Evolutionary conservation across 2,329 filamentous ascomycete genomes (phyloP).

Genomic region (Drechmeria coniospora): DNA sequence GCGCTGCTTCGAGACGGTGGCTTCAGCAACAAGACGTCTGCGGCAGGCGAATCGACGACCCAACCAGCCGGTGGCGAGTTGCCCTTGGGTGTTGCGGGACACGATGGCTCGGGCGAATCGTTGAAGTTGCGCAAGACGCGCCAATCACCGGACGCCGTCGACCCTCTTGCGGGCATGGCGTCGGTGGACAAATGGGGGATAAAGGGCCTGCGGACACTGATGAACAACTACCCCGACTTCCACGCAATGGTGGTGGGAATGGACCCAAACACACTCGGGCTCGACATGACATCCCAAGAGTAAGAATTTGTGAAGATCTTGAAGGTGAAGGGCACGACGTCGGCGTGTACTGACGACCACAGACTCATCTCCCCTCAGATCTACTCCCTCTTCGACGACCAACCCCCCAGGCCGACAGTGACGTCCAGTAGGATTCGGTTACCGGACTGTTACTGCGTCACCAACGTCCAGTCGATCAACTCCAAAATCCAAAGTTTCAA

Average conservation of each 20-base stretch:
- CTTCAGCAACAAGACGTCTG: constrained; percentile 16
- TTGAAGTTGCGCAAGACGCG: constrained; percentile 26
- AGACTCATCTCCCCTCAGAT: constrained; percentile 43
- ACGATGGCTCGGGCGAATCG: constrained; percentile 23
- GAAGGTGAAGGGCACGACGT: neutral
- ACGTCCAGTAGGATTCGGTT: constrained; percentile 35
- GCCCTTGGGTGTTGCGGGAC: constrained; percentile 31
- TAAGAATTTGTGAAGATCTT: constrained; percentile 21
- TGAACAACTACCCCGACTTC: constrained; percentile 49
- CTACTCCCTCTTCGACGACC: constrained; percentile 45
- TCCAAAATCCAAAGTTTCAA: constrained; percentile 52
- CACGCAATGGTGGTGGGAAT: constrained; percentile 44
- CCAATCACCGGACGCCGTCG: constrained; percentile 27
- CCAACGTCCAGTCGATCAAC: constrained; percentile 49
- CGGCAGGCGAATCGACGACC: constrained; percentile 17
- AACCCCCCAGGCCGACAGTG: constrained; percentile 40
- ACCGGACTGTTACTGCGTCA: constrained; percentile 52
- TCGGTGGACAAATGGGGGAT: constrained; percentile 49
- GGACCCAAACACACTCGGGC: constrained; percentile 39
- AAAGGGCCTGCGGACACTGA: constrained; percentile 46
- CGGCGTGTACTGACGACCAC: constrained; percentile 10
- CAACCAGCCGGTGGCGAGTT: constrained; percentile 21
- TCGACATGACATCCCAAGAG: constrained; percentile 43
- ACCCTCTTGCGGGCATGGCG: constrained; percentile 46
- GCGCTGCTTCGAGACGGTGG: constrained; percentile 28